phyloP scores from a whole-genome alignment of 2,329 filamentous ascomycete genomes.

The Dissoconium aciculare region DNA sequence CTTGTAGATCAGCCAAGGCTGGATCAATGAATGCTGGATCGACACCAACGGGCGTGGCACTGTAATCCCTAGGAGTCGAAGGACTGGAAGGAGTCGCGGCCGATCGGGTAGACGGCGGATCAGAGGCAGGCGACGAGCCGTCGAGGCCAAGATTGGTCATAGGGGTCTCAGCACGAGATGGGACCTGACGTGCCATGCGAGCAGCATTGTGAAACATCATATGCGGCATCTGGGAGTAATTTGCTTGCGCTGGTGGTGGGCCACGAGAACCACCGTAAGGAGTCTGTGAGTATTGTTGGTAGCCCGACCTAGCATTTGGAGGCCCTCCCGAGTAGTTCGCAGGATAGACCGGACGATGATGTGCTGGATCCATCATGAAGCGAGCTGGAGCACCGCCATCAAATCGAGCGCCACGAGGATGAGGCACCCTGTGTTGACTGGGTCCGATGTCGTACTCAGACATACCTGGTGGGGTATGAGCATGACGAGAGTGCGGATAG shows the following conservation, averaged over 20 bases:
- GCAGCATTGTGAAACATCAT: slow-evolving; percentile 23
- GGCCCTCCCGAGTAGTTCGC: too few relatives aligned
- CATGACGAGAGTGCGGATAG: too few relatives aligned
- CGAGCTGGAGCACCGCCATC: too few relatives aligned
- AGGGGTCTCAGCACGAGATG: slow-evolving; percentile 22
- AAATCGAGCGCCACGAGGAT: too few relatives aligned
- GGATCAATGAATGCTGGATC: slow-evolving; percentile 24
- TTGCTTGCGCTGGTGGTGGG: slow-evolving; percentile 12
- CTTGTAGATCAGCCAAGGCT: slow-evolving; percentile 21
- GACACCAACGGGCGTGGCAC: slow-evolving; percentile 23
- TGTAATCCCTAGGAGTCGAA: slow-evolving; percentile 28
- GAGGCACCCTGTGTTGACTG: too few relatives aligned
- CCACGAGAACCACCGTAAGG: slow-evolving; percentile 13
- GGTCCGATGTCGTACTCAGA: too few relatives aligned
- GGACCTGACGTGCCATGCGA: slow-evolving; percentile 19
- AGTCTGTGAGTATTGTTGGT: slow-evolving; percentile 11
- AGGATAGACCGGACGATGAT: too few relatives aligned
- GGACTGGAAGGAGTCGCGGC: slow-evolving; percentile 25
- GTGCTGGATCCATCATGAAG: too few relatives aligned
- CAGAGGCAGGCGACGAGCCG: slow-evolving; percentile 26
- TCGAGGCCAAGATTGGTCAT: slow-evolving; percentile 24
- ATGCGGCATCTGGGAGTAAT: slow-evolving; percentile 18
- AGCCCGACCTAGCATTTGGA: slow-evolving; percentile 12
- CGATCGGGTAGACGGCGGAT: slow-evolving; percentile 27
- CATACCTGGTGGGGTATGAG: too few relatives aligned